Evolutionary conservation across 1,284 basidiomycete species (phyloP).

Genomic region (Naganishia liquefaciens): DNA sequence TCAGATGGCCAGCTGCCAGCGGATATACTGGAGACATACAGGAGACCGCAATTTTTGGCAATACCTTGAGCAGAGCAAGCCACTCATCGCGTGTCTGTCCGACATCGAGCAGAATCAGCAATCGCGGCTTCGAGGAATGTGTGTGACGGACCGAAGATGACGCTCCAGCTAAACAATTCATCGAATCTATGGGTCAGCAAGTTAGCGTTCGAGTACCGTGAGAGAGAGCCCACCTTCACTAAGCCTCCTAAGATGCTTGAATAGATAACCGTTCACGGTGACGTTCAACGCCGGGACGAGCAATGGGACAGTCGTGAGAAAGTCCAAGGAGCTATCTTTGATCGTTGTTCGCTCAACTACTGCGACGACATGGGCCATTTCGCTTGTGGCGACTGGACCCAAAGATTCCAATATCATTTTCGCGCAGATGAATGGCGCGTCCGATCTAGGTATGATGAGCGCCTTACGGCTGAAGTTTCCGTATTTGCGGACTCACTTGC

Average conservation of each 20-base stretch:
- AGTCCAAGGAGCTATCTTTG: slow-evolving; percentile 9
- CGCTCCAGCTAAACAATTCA: slow-evolving; percentile 2
- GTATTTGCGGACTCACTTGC: neutral
- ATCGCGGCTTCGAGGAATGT: no score
- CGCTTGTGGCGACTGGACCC: slow-evolving; percentile 23
- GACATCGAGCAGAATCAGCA: no score
- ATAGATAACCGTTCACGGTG: slow-evolving; percentile 16
- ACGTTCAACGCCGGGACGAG: slow-evolving; percentile 9
- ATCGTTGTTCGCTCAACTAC: slow-evolving; percentile 1
- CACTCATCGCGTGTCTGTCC: slow-evolving; percentile 24
- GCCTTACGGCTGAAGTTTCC: neutral
- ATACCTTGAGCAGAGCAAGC: slow-evolving; percentile 23
- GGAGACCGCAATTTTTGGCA: slow-evolving; percentile 15
- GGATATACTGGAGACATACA: neutral
- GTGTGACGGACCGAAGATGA: no score
- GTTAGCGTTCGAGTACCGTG: neutral
- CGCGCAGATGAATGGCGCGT: slow-evolving; percentile 15
- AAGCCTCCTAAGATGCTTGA: slow-evolving; percentile 3
- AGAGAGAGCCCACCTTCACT: slow-evolving; percentile 3
- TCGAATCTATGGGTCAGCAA: neutral
- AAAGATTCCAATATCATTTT: slow-evolving; percentile 22
- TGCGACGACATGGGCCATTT: slow-evolving; percentile 23
- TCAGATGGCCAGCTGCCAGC: neutral
- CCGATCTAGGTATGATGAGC: neutral
- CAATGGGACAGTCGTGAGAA: slow-evolving; percentile 11